Evolutionary conservation across 768 basidiomycete species (phyloP).

Genomic region (Leccinum ochraceum): DNA sequence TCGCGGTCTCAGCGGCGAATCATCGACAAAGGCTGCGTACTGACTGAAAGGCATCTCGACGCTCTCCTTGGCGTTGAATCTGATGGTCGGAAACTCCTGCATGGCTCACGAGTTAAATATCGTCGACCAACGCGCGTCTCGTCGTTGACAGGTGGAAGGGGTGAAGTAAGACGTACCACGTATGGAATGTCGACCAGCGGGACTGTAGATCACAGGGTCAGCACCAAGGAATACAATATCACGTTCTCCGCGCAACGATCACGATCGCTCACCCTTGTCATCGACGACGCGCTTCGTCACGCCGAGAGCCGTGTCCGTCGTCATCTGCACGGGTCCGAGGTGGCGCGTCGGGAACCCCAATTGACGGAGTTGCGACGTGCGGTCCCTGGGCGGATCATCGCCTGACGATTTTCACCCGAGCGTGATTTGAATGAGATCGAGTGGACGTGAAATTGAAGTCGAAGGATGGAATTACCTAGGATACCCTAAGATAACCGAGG

Average conservation of each 20-base stretch:
- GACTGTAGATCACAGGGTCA: constrained; percentile 35
- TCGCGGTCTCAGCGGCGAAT: neutral
- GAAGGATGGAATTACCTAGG: constrained; percentile 42
- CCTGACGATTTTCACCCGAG: constrained; percentile 44
- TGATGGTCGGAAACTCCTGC: constrained; percentile 89
- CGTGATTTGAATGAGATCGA: neutral
- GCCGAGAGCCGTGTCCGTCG: constrained; percentile 94
- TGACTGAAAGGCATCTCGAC: constrained; percentile 98
- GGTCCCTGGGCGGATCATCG: constrained; percentile 94
- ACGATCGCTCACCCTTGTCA: constrained; percentile 58
- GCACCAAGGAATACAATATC: neutral
- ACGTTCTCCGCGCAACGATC: neutral
- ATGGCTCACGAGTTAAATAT: neutral
- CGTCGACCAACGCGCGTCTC: neutral
- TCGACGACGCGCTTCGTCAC: constrained; percentile 84
- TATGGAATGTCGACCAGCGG: constrained; percentile 73
- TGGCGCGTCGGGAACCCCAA: constrained; percentile 87
- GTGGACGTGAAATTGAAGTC: neutral
- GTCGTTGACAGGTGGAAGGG: neutral
- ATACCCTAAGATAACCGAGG: constrained; percentile 48
- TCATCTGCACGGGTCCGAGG: constrained; percentile 93
- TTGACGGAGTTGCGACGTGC: constrained; percentile 84
- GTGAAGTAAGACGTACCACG: constrained; percentile 44
- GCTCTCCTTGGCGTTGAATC: constrained; percentile 82
- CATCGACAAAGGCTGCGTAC: constrained; percentile 30